Evolutionary conservation across 371 early-diverging fungal genomes (phyloP), one percentile per base, ranked within the genome.

Genomic region (Mucor saturninus): DNA sequence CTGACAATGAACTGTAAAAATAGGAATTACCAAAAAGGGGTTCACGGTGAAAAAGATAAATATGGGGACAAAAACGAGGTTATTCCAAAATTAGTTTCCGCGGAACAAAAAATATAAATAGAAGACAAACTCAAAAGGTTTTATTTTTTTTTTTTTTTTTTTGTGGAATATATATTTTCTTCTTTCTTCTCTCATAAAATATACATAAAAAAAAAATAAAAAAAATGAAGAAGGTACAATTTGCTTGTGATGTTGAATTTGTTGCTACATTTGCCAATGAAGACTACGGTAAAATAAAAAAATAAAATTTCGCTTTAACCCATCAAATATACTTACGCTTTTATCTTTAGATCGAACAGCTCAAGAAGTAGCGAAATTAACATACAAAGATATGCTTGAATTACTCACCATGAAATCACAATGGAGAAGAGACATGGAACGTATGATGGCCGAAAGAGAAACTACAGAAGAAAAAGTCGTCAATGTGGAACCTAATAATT

Each of bases 301-400:
- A 38, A 49, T 37, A 21, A 21, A 21, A 21, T 21, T 21, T 21
- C 21, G 0, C 1, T 21, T 0, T 21, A 21, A 21, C 21, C 21
- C 21, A 21, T 21, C 21, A 21, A 21, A 21, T 21, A 21, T 21
- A 21, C 21, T 21, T 21, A 53, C n/a, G n/a, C n/a, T n/a, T n/a
- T n/a, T 31, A 43, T 52, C 10, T 3, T 13, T 59, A 80, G 81
- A 80, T 68, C 77, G 81, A 54, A 76, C 81, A 56, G 77, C 78
- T 2, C 77, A 75, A 60, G 74, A 77, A 70, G 81, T 80, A 31
- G 76, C 81, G 15, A 80, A 77, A 69, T 57, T 80, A 10, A 72
- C 81, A 26, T 80, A 80, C 39, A 60, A 71, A 54, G 81, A 80
- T 39, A 80, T 80, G 81, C 59, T 77, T 26, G 81, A 80, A 59